Evolutionary conservation across 495 filamentous ascomycete species (phyloP), one percentile per base, ranked within the genome.

Genomic region (Penicillium parvum): DNA sequence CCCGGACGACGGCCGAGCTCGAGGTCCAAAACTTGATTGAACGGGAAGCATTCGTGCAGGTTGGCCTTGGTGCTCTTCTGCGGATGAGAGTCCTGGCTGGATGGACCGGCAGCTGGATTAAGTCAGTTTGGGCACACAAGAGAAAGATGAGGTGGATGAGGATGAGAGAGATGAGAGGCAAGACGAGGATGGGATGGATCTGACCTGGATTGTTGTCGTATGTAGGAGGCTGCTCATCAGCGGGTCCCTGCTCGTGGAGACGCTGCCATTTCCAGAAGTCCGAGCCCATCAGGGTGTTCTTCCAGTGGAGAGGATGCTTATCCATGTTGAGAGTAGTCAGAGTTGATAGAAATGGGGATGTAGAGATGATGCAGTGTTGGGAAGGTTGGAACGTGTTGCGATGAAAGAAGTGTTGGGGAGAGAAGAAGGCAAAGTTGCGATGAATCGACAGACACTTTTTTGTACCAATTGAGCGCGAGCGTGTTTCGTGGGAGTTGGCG

Each of bases 191-290:
- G 42, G 20, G 28, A 42, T 21, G 18, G n/a, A n/a, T n/a, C n/a
- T n/a, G n/a, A n/a, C n/a, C n/a, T n/a, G n/a, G n/a, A n/a, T n/a
- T n/a, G n/a, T n/a, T n/a, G n/a, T n/a, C n/a, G n/a, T n/a, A n/a
- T n/a, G n/a, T n/a, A n/a, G n/a, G n/a, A n/a, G n/a, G n/a, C n/a
- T n/a, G n/a, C n/a, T n/a, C n/a, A n/a, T n/a, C n/a, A n/a, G n/a
- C n/a, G n/a, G n/a, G n/a, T n/a, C n/a, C n/a, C n/a, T n/a, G n/a
- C n/a, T n/a, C n/a, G n/a, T n/a, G n/a, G n/a, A n/a, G n/a, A n/a
- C n/a, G n/a, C n/a, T n/a, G n/a, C n/a, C n/a, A n/a, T 44, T 47
- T 53, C 64, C 64, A 68, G 41, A 68, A 65, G 3, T 48, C 52
- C 16, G 28, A 40, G 8, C 64, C 64, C 25, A 64, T 38, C 3